A percentile compares a stretch with the other conserved stretches of the same genome.
phyloP scores from a whole-genome alignment of 305 asterid genomes.

The Fraxinus dipetala region DNA sequence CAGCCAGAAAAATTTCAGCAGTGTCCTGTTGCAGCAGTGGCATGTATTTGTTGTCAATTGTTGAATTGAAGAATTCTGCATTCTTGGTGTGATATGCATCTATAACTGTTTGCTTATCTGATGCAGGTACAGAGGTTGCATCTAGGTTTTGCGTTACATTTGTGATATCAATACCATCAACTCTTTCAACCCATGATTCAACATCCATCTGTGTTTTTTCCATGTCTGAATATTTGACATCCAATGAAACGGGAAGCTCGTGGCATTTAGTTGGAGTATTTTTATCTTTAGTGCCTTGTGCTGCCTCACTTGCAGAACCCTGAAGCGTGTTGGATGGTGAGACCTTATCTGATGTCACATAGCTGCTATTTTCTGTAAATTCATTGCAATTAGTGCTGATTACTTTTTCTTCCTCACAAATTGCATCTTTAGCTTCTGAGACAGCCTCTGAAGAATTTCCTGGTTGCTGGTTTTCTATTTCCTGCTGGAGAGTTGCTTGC shows the following conservation, averaged over 20 bases:
- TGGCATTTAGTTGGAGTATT: constrained; percentile 22
- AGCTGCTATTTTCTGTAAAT: constrained; percentile 7
- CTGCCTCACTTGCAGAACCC: constrained; percentile 23
- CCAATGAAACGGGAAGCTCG: constrained; percentile 19
- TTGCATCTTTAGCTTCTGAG: constrained; percentile 22
- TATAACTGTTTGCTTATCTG: constrained; percentile 29
- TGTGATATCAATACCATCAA: neutral
- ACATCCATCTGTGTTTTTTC: constrained; percentile 25
- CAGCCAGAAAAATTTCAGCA: constrained; percentile 23
- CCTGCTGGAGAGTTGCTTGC: constrained; percentile 20
- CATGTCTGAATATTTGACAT: constrained; percentile 19
- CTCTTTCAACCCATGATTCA: constrained; percentile 7
- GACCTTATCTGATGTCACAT: constrained; percentile 12
- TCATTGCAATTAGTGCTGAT: constrained; percentile 7
- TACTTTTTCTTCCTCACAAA: constrained; percentile 18
- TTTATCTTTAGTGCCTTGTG: constrained; percentile 22
- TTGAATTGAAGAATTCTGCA: constrained; percentile 13
- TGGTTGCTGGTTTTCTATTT: constrained; percentile 24
- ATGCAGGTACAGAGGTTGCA: constrained; percentile 17
- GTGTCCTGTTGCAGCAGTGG: constrained; percentile 16
- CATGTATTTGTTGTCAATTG: constrained; percentile 26
- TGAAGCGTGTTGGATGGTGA: constrained; percentile 19
- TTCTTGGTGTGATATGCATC: constrained; percentile 26
- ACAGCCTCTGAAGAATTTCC: constrained; percentile 23
- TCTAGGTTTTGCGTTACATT: constrained; percentile 7